These are phyloP conservation scores for Astrephomene gubernaculifera DNA, from an alignment of 139 green algal species.

Conservation along the genomic window DNA sequence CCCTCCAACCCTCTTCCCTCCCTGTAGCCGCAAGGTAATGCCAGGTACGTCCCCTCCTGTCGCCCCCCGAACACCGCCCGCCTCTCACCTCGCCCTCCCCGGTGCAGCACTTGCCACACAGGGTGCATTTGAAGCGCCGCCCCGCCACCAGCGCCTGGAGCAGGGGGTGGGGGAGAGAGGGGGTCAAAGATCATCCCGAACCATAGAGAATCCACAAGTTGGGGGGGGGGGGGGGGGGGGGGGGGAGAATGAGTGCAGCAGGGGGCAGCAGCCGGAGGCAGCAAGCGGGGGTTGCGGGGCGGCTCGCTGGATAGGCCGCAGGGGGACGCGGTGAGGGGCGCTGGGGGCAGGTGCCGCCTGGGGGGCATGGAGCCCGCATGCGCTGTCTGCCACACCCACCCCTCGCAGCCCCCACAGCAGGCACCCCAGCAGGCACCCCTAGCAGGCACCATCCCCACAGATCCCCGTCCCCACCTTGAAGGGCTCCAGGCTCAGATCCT, in stretches of 20 bases:
- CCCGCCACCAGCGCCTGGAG: constrained; percentile 22
- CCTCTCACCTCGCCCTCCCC: constrained; percentile 57
- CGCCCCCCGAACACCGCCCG: background rate
- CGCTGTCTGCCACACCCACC: too few species aligned
- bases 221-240: background rate
- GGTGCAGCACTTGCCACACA: constrained; percentile 76
- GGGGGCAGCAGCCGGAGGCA: background rate
- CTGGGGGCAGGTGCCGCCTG: too few species aligned
- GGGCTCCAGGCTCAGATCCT: constrained; percentile 18
- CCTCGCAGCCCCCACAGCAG: background rate
- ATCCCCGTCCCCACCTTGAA: background rate
- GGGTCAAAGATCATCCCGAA: too few species aligned
- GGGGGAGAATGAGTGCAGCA: background rate
- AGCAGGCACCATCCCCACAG: background rate
- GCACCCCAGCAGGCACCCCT: background rate
- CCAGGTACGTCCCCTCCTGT: too few species aligned
- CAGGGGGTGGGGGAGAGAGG: background rate
- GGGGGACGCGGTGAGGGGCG: too few species aligned
- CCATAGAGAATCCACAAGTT: too few species aligned
- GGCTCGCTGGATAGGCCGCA: background rate
- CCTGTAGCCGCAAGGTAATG: too few species aligned
- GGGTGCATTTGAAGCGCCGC: constrained; percentile 62
- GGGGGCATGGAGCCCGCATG: too few species aligned
- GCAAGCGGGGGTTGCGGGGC: background rate
- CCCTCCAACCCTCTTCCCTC: too few species aligned